phyloP scores from a whole-genome alignment of 306 rosid species.

The Ormosia emarginata region DNA sequence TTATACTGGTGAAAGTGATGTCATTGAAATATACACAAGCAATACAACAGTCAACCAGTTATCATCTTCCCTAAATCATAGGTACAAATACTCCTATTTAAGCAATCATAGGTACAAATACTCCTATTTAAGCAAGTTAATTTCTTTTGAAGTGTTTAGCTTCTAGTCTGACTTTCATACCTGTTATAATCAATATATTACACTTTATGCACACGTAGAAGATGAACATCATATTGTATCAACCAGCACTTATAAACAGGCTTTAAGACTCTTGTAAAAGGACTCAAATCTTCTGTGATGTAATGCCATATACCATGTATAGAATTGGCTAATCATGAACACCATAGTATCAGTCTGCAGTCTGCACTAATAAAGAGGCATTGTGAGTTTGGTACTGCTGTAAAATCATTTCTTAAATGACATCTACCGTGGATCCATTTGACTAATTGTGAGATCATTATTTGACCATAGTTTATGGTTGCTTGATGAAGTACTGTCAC shows the following conservation, averaged over 20 bases:
- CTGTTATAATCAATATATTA: not conserved
- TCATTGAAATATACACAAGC: not conserved
- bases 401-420: not conserved
- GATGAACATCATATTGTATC: not conserved
- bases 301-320: not conserved
- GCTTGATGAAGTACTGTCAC: not conserved
- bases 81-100: not conserved
- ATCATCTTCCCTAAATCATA: not conserved
- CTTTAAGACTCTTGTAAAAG: not conserved
- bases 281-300: not conserved
- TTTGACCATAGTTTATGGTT: too few species aligned
- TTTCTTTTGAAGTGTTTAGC: not conserved
- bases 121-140: not conserved
- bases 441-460: not conserved
- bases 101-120: not conserved
- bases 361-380: not conserved
- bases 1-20: not conserved
- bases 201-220: not conserved
- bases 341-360: not conserved
- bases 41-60: not conserved
- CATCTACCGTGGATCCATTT: not conserved
- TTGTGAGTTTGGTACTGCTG: not conserved
- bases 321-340: not conserved
- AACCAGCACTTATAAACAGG: not conserved
- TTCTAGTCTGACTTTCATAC: not conserved